These are phyloP conservation scores for Arabis hirsuta DNA, from an alignment of 345 rosid genomes.

Conservation along the genomic window DNA sequence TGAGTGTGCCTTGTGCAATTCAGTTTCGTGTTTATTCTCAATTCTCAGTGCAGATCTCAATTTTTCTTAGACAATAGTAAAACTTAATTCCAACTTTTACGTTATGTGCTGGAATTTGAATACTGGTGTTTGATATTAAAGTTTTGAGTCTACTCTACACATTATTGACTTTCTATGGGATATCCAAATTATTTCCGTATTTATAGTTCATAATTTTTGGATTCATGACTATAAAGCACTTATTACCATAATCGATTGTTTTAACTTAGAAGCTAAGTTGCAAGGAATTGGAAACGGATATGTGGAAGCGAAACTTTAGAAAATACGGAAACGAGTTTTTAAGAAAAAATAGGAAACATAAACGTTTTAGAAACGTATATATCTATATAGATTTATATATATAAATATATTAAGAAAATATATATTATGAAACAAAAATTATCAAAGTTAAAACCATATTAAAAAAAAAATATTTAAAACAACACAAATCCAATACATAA, in stretches of 20 bases:
- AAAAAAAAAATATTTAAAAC: too few relatives aligned
- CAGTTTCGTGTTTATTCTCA: conserved; percentile 30
- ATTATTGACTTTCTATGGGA: conserved; percentile 1
- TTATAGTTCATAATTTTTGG: neutral
- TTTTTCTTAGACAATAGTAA: neutral
- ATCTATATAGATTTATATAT: too few relatives aligned
- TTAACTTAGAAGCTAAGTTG: too few relatives aligned
- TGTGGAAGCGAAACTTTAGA: too few relatives aligned
- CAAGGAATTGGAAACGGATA: too few relatives aligned
- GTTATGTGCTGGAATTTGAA: conserved; percentile 5
- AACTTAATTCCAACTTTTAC: neutral
- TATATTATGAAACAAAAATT: too few relatives aligned
- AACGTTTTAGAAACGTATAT: too few relatives aligned
- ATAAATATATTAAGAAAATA: too few relatives aligned
- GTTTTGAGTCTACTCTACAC: neutral
- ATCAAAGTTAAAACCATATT: too few relatives aligned
- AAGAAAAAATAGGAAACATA: too few relatives aligned
- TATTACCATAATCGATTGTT: neutral
- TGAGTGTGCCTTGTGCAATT: conserved; percentile 40
- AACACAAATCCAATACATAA: too few relatives aligned
- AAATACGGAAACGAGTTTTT: too few relatives aligned
- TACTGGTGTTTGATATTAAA: neutral
- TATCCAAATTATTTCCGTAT: neutral
- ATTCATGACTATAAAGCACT: neutral
- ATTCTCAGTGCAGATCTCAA: neutral